phyloP scores from a whole-genome alignment of 2,329 filamentous ascomycete genomes.

The Ilyonectria sp. region DNA sequence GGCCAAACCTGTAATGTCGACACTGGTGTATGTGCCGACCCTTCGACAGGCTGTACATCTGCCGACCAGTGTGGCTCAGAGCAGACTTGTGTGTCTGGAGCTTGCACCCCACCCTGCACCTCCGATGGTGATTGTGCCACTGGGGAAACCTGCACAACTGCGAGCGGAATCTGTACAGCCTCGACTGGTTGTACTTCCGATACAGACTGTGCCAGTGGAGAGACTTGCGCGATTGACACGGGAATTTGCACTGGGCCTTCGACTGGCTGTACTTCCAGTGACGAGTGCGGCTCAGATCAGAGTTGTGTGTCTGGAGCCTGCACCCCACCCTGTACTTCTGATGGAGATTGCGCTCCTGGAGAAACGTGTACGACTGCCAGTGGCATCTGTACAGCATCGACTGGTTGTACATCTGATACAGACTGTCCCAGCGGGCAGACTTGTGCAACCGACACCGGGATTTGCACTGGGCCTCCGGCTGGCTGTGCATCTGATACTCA shows the following conservation, averaged over 20 bases:
- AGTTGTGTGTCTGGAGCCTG: slow-evolving; percentile 13
- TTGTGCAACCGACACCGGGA: not conserved
- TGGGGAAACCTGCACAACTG: slow-evolving; percentile 14
- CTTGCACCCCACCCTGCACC: not conserved
- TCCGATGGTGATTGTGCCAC: slow-evolving; percentile 11
- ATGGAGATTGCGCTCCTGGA: not conserved
- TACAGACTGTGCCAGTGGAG: not conserved
- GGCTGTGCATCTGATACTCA: not conserved
- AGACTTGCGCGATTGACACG: not conserved
- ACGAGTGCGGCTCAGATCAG: not conserved
- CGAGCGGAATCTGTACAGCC: not conserved
- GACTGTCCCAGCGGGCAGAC: slow-evolving; percentile 2
- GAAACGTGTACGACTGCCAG: not conserved
- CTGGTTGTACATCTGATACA: not conserved
- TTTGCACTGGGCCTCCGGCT: no score
- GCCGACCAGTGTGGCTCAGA: no score
- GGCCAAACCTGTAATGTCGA: not conserved
- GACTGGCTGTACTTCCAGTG: not conserved
- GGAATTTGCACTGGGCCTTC: not conserved
- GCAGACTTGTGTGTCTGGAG: no score
- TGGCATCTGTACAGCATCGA: not conserved
- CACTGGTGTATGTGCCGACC: not conserved
- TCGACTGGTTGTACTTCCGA: not conserved
- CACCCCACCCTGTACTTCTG: not conserved
- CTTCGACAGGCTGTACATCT: not conserved